These are phyloP conservation scores for Acer campestre DNA, from an alignment of 345 rosid species.

Conservation along the genomic window DNA sequence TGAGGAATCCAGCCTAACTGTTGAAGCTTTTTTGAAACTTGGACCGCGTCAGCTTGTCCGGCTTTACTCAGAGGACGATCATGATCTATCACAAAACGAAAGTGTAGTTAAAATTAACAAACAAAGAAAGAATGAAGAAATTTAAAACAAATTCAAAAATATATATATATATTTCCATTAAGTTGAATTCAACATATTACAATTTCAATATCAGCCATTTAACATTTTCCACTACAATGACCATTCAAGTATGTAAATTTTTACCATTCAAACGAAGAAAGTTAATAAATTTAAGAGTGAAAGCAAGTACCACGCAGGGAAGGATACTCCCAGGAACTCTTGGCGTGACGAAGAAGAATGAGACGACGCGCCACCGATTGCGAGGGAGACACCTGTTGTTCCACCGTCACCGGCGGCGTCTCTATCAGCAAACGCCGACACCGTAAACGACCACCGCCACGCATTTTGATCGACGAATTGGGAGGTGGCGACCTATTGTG, in stretches of 20 bases:
- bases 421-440: constrained; percentile 23
- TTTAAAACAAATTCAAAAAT: background rate
- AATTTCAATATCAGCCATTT: background rate
- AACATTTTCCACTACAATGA: background rate
- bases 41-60: constrained; percentile 67
- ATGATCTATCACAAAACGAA: constrained; percentile 52
- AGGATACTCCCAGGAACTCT: constrained; percentile 80
- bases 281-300: background rate
- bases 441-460: background rate
- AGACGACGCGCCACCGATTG: constrained; percentile 68
- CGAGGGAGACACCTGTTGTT: constrained; percentile 26
- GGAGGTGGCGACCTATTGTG: background rate
- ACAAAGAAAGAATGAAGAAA: background rate
- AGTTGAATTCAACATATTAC: background rate
- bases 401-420: constrained; percentile 17
- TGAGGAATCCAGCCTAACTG: constrained; percentile 89
- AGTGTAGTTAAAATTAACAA: background rate
- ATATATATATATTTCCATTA: no score
- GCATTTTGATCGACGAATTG: background rate
- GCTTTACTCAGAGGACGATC: constrained; percentile 82
- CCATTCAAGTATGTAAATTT: background rate
- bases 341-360: constrained; percentile 90
- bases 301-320: constrained; percentile 58
- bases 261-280: background rate
- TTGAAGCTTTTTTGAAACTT: constrained; percentile 65